Conservation (phyloP, 371 early-diverging fungal genomes). For the Dinochytrium kinnereticum region DNA sequence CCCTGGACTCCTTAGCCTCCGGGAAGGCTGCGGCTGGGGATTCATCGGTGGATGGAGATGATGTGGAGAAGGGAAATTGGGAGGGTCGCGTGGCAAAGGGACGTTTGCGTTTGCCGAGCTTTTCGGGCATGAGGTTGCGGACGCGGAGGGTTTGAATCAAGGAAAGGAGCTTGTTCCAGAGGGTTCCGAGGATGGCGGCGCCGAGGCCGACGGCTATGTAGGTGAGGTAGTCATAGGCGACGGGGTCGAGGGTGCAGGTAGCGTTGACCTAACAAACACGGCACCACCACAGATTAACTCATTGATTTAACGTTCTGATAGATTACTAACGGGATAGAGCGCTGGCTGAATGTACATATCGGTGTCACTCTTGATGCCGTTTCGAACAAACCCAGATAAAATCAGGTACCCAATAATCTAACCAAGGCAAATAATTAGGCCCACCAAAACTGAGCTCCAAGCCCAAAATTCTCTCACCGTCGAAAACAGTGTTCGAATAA, state of each 20-base stretch:
- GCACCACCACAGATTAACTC: too few relatives aligned
- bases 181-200: constrained; percentile 26
- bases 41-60: not conserved
- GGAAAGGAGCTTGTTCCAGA: constrained; percentile 30
- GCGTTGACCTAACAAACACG: constrained; percentile 14
- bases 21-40: too few relatives aligned
- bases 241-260: constrained; percentile 18
- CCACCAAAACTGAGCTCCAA: not conserved
- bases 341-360: constrained; percentile 19
- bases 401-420: constrained; percentile 33
- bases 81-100: not conserved
- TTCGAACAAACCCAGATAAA: constrained; percentile 6
- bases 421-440: constrained; percentile 12
- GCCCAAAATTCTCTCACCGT: not conserved
- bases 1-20: too few relatives aligned
- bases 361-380: not conserved
- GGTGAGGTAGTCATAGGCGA: constrained; percentile 19
- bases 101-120: not conserved
- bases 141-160: constrained; percentile 32
- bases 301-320: not conserved
- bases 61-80: not conserved
- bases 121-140: constrained; percentile 13
- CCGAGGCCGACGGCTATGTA: constrained; percentile 33
- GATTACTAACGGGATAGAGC: constrained; percentile 26
- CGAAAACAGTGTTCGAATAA: constrained; percentile 30